A percentile compares a stretch with the other conserved stretches of the same genome.
Conservation (phyloP, 371 early-diverging fungal species). For the Mucor racemosus region DNA sequence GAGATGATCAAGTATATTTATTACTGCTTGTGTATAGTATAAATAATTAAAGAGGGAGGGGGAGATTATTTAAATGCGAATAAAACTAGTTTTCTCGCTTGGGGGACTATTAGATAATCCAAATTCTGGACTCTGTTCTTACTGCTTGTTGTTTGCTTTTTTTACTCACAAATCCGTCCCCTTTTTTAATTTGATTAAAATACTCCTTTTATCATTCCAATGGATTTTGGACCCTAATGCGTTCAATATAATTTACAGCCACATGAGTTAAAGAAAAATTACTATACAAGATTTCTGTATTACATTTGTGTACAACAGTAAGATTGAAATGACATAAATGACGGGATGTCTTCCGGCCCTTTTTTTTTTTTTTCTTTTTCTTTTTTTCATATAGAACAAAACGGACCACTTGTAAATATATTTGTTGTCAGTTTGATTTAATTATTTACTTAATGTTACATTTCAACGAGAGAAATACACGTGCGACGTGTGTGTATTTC, state of each 20-base stretch:
- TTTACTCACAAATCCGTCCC: neutral
- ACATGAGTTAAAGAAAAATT: neutral
- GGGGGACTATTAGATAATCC: neutral
- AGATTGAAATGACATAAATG: constrained; percentile 4
- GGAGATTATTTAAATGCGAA: neutral
- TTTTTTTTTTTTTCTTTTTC: neutral
- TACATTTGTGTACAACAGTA: constrained; percentile 3
- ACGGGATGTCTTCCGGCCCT: constrained; percentile 7
- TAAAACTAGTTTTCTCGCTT: neutral
- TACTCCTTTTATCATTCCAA: neutral
- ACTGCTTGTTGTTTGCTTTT: neutral
- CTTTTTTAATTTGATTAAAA: constrained; percentile 2
- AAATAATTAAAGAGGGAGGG: neutral
- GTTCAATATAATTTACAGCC: neutral
- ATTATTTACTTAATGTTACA: constrained; percentile 3
- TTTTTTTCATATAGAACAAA: neutral
- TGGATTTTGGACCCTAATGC: neutral
- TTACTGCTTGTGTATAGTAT: constrained; percentile 4
- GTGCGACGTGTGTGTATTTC: neutral
- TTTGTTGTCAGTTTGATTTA: constrained; percentile 4
- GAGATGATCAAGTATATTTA: neutral
- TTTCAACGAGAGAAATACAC: neutral
- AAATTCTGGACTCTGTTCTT: neutral
- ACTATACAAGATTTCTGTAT: neutral
- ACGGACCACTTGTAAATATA: neutral